Evolutionary conservation across 352 stramenopile genomes (phyloP).

Genomic region (Pythium aquatile): DNA sequence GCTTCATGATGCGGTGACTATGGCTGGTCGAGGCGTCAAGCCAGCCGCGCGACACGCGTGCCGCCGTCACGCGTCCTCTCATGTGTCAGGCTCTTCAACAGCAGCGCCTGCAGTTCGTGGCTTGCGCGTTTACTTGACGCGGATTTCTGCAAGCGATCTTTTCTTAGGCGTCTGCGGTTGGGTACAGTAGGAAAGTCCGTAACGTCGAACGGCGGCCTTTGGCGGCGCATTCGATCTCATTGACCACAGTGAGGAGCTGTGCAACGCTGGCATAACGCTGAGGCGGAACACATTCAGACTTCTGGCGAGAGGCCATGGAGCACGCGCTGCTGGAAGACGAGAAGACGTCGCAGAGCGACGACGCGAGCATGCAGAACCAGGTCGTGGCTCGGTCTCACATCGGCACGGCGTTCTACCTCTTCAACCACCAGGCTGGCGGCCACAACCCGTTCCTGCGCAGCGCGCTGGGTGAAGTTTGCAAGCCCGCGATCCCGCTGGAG

Average conservation of each 20-base stretch:
- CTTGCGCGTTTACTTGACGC: neutral
- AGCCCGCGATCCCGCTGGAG: conserved; percentile 68
- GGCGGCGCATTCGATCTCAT: neutral
- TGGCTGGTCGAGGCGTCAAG: neutral
- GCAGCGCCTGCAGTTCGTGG: no score
- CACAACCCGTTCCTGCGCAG: conserved; percentile 75
- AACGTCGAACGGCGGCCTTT: neutral
- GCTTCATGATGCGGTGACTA: neutral
- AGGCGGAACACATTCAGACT: no score
- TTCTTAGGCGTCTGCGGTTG: neutral
- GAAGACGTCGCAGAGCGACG: conserved; percentile 16
- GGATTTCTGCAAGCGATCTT: neutral
- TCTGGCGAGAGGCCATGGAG: neutral
- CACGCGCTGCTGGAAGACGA: neutral
- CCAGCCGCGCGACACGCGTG: neutral
- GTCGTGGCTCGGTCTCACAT: conserved; percentile 63
- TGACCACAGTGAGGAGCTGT: neutral
- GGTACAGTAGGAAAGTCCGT: no score
- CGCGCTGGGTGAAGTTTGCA: conserved; percentile 67
- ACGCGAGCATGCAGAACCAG: conserved; percentile 38
- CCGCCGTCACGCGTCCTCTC: neutral
- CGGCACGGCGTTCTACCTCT: conserved; percentile 75
- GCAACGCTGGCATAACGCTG: neutral
- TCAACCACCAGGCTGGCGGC: conserved; percentile 77
- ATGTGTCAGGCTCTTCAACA: neutral